Base-by-base conservation (phyloP, 2,329 filamentous ascomycete genomes). In the Didymella pomorum region DNA sequence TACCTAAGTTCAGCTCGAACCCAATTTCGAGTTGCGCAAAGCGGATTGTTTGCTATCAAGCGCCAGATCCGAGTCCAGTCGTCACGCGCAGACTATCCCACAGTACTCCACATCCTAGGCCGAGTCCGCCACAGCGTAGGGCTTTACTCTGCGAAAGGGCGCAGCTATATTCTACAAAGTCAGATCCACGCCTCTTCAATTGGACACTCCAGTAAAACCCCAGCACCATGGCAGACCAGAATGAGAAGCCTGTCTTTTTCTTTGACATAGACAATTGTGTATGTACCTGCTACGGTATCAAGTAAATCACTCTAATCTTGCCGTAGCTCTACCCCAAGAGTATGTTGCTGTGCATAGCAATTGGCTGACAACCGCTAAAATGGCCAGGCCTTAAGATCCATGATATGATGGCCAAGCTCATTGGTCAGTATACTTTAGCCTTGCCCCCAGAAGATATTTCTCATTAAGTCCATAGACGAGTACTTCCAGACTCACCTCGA, bases 231-330 rank as follows among this genome's bases (percentile, higher is more conserved):
- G 66, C 67, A 52, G 64, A 62, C 26, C 43, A 71, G 39, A 57
- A 60, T 35, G 73, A 73, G 54, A 78, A 85, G 62, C 82, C 83
- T 1, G 82, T 91, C 20, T 85, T 88, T 76, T 88, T 86, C 77
- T 98, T 97, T 74, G 95, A 99, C 75, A 98, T 99, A 73, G 95
- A 99, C 83, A 99, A 99, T 74, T 99, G 96, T 79, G 86, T 88
- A 81, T 63, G 85, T 80, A 21, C 23, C 45, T 35, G 8, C 16
- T 7, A 2, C 3, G 14, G 16, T 20, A n/a, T 21, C 10, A 25
- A 10, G 20, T 42, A 9, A 8, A 39, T 14, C 2, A 2, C 25
- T 29, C 65, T 70, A 23, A 71, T 46, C 10, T 1, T 14, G 9
- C 1, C 1, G 5, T 52, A 87, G 84, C 86, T 98, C 55, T 98